These are phyloP conservation scores for Xylariaceae sp. DNA, from an alignment of 2,329 filamentous ascomycete genomes.

Conservation along the genomic window DNA sequence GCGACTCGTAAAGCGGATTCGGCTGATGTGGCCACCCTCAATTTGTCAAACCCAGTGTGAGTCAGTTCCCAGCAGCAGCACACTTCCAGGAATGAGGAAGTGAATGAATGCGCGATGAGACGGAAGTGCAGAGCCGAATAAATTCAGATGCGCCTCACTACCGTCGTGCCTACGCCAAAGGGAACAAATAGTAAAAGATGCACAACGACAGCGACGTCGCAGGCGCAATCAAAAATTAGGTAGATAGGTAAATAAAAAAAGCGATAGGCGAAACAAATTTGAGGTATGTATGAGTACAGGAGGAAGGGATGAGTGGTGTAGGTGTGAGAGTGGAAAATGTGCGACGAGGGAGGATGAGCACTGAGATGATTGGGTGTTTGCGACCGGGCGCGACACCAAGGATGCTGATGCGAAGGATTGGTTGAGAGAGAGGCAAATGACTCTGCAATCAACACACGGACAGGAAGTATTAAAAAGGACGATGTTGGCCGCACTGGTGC, in stretches of 20 bases:
- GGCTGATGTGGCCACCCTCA: slow-evolving; percentile 33
- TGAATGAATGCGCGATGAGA: slow-evolving; percentile 7
- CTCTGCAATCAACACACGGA: slow-evolving; percentile 19
- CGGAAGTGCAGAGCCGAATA: slow-evolving; percentile 4
- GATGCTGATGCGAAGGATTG: slow-evolving; percentile 12
- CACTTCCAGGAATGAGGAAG: slow-evolving; percentile 4
- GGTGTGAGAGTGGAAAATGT: slow-evolving; percentile 12
- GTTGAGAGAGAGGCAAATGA: slow-evolving; percentile 14
- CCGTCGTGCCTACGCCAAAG: neutral
- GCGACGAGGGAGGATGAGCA: slow-evolving; percentile 6
- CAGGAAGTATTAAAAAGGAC: slow-evolving; percentile 20
- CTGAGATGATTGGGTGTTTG: slow-evolving; percentile 11
- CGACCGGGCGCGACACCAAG: slow-evolving; percentile 24
- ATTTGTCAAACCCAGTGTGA: slow-evolving; percentile 32
- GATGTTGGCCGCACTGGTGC: slow-evolving; percentile 15
- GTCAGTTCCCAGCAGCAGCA: slow-evolving; percentile 27
- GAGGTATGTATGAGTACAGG: neutral
- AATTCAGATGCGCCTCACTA: slow-evolving; percentile 1
- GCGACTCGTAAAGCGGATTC: slow-evolving; percentile 21
- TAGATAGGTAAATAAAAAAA: slow-evolving; percentile 9
- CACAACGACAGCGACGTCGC: slow-evolving; percentile 8
- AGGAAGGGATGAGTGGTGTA: neutral
- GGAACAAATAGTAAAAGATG: neutral
- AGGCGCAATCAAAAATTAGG: slow-evolving; percentile 18
- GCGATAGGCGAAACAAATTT: no score